Conservation (phyloP, 805 yeast genomes). For the Wickerhamomyces chambardii region DNA sequence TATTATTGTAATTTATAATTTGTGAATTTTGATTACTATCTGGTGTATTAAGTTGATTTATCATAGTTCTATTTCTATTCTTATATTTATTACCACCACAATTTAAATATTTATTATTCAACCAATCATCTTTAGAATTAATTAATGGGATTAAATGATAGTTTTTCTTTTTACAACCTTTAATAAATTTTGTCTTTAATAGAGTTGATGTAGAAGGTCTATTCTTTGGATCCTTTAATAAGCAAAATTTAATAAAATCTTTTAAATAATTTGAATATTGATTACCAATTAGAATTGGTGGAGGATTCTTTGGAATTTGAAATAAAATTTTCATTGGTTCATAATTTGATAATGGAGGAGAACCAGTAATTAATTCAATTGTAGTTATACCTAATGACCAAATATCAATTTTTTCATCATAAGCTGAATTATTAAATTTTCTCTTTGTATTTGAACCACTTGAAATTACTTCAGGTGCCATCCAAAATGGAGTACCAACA, state of each 20-base stretch:
- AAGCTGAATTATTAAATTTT: conserved; percentile 34
- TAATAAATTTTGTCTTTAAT: conserved; percentile 44
- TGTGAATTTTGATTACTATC: too few species aligned
- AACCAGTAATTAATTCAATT: conserved; percentile 75
- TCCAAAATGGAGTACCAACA: conserved; percentile 97
- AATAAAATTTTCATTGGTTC: conserved; percentile 75
- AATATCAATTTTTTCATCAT: conserved; percentile 82
- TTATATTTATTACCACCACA: too few species aligned
- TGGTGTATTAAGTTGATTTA: too few species aligned
- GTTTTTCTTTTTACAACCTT: conserved; percentile 19
- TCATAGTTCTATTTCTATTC: too few species aligned
- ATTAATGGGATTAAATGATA: conserved; percentile 24
- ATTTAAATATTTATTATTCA: too few species aligned
- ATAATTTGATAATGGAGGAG: conserved; percentile 67
- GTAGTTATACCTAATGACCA: conserved; percentile 96
- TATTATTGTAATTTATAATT: too few species aligned
- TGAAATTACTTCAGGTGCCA: conserved; percentile 95
- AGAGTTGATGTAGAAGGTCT: conserved; percentile 58
- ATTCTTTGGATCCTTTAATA: conserved; percentile 52
- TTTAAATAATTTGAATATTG: conserved; percentile 33
- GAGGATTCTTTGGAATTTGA: conserved; percentile 53
- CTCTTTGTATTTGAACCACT: conserved; percentile 16
- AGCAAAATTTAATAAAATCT: conserved; percentile 55
- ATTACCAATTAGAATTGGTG: conserved; percentile 47
- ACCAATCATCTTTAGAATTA: conserved; percentile 28